Conservation (phyloP, 257 asterid genomes). For the Petrea volubilis region DNA sequence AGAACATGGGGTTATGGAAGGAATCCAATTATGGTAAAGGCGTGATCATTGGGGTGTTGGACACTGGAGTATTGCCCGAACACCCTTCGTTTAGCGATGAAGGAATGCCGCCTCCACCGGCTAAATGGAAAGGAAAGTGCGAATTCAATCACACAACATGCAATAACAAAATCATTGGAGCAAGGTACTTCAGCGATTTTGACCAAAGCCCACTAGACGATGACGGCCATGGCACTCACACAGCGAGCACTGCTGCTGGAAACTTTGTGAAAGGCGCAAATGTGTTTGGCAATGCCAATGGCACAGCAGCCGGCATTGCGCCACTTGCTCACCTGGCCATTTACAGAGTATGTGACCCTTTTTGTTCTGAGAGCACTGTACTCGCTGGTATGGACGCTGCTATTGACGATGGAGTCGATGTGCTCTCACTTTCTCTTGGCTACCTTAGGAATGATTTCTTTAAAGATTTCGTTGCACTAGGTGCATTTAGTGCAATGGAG, state of each 20-base stretch:
- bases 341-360: slow-evolving; percentile 32
- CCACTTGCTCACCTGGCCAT: slow-evolving; percentile 55
- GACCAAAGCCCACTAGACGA: slow-evolving; percentile 24
- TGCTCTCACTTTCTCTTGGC: slow-evolving; percentile 32
- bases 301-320: slow-evolving; percentile 53
- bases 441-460: background rate
- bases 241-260: slow-evolving; percentile 61
- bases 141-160: slow-evolving; percentile 35
- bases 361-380: slow-evolving; percentile 22
- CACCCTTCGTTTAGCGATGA: slow-evolving; percentile 53
- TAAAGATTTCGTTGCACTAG: slow-evolving; percentile 17
- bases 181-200: slow-evolving; percentile 18
- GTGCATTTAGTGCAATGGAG: slow-evolving; percentile 30
- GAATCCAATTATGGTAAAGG: slow-evolving; percentile 52
- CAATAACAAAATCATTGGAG: slow-evolving; percentile 49
- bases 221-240: slow-evolving; percentile 49
- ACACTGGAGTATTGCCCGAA: slow-evolving; percentile 37
- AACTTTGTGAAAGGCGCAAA: slow-evolving; percentile 38
- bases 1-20: slow-evolving; percentile 47
- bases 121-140: slow-evolving; percentile 50
- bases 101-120: slow-evolving; percentile 53
- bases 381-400: slow-evolving; percentile 54
- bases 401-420: slow-evolving; percentile 44
- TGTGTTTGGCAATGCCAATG: slow-evolving; percentile 42
- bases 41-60: slow-evolving; percentile 49